Conservation (phyloP, 2,329 filamentous ascomycete species). For the Rutstroemia sydowiana region DNA sequence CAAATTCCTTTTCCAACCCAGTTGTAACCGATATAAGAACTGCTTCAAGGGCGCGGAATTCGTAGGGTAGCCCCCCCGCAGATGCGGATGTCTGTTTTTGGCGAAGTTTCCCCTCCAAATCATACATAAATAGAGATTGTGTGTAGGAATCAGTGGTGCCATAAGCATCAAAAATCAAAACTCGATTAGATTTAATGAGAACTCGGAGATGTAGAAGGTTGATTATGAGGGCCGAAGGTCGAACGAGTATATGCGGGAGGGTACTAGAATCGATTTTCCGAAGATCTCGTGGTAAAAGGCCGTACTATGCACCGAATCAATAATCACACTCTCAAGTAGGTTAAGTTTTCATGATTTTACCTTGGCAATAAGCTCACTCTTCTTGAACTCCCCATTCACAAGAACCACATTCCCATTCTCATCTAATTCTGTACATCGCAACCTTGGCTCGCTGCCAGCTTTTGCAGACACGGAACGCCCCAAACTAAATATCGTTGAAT, state of each 20-base stretch:
- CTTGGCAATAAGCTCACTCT: conserved; percentile 93
- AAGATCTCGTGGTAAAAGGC: conserved; percentile 84
- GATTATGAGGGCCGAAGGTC: conserved; percentile 85
- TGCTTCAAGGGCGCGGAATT: conserved; percentile 91
- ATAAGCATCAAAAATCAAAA: conserved; percentile 93
- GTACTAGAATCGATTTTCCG: conserved; percentile 97
- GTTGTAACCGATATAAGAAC: conserved; percentile 90
- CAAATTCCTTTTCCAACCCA: conserved; percentile 88
- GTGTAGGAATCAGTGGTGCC: conserved; percentile 91
- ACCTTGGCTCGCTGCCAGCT: conserved; percentile 72
- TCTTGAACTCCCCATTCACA: conserved; percentile 93
- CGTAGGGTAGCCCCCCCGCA: conserved; percentile 71
- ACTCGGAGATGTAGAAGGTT: conserved; percentile 95
- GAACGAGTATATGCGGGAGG: conserved; percentile 88
- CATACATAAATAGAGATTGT: conserved; percentile 96
- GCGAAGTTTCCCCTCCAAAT: conserved; percentile 83
- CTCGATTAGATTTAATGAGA: conserved; percentile 88
- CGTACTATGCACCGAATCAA: conserved; percentile 54
- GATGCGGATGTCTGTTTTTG: conserved; percentile 60
- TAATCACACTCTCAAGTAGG: background rate
- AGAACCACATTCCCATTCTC: conserved; percentile 86
- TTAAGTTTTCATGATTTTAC: conserved; percentile 37
- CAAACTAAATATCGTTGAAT: conserved; percentile 58
- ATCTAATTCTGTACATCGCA: conserved; percentile 93
- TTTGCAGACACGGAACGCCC: conserved; percentile 66